phyloP scores from a whole-genome alignment of 345 rosid genomes.

The Cochlearia excelsa region DNA sequence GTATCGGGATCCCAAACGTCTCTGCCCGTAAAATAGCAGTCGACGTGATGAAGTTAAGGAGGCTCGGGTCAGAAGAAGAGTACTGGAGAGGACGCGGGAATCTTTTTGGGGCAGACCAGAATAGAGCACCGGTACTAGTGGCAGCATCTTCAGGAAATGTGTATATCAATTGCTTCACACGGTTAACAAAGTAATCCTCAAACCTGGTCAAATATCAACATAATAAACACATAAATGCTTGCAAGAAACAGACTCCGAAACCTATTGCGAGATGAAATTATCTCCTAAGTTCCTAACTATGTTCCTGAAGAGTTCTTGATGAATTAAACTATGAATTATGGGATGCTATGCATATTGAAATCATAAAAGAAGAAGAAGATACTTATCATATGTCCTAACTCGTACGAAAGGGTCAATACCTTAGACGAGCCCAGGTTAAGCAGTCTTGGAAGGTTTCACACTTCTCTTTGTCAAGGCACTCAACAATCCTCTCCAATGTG shows the following conservation, averaged over 20 bases:
- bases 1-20: constrained; percentile 73
- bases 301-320: neutral
- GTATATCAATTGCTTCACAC: constrained; percentile 72
- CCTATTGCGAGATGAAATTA: neutral
- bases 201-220: constrained; percentile 46
- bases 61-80: constrained; percentile 65
- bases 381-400: neutral
- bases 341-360: neutral
- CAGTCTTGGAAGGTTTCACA: constrained; percentile 91
- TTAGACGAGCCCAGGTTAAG: constrained; percentile 90
- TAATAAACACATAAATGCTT: constrained; percentile 11
- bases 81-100: constrained; percentile 65
- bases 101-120: constrained; percentile 79
- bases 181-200: constrained; percentile 81
- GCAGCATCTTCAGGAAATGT: constrained; percentile 91
- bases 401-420: constrained; percentile 37
- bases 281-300: neutral
- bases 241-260: neutral
- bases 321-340: neutral
- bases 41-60: constrained; percentile 64
- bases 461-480: constrained; percentile 87
- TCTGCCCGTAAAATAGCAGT: constrained; percentile 79
- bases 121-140: constrained; percentile 62
- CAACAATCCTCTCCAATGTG: constrained; percentile 78
- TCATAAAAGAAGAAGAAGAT: neutral